A percentile compares a stretch with the other conserved stretches of the same genome.
phyloP scores from a whole-genome alignment of 371 early-diverging fungal genomes.

The Umbelopsis sp. region DNA sequence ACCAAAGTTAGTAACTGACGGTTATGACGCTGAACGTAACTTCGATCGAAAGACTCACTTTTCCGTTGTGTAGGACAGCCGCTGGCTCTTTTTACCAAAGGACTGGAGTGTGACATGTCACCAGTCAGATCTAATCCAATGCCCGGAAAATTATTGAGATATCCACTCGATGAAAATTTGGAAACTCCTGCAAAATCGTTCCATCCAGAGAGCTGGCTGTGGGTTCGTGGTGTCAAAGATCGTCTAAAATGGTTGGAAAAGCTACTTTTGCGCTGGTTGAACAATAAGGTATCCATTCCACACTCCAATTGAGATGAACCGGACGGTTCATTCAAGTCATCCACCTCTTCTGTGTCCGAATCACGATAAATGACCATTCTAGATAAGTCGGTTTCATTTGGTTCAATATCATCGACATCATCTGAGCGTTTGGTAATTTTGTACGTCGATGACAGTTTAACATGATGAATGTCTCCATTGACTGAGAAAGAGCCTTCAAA shows the following conservation, averaged over 20 bases:
- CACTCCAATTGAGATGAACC: constrained; percentile 22
- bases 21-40: too few species aligned
- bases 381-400: constrained; percentile 22
- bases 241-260: constrained; percentile 2
- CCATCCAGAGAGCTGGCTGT: background rate
- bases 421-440: constrained; percentile 53
- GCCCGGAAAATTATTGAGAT: background rate
- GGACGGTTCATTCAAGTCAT: constrained; percentile 12
- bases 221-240: constrained; percentile 4
- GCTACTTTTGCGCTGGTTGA: constrained; percentile 26
- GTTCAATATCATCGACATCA: constrained; percentile 47
- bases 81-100: background rate
- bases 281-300: constrained; percentile 37
- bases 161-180: background rate
- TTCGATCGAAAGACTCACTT: background rate
- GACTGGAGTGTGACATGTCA: background rate
- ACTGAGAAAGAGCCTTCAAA: constrained; percentile 69
- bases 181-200: background rate
- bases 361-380: constrained; percentile 72
- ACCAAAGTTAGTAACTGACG: too few species aligned
- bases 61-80: constrained; percentile 10
- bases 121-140: background rate
- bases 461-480: constrained; percentile 61
- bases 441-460: constrained; percentile 63
- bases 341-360: constrained; percentile 47